phyloP scores from a whole-genome alignment of 78 protist species.

The Creolimax fragrantissima region DNA sequence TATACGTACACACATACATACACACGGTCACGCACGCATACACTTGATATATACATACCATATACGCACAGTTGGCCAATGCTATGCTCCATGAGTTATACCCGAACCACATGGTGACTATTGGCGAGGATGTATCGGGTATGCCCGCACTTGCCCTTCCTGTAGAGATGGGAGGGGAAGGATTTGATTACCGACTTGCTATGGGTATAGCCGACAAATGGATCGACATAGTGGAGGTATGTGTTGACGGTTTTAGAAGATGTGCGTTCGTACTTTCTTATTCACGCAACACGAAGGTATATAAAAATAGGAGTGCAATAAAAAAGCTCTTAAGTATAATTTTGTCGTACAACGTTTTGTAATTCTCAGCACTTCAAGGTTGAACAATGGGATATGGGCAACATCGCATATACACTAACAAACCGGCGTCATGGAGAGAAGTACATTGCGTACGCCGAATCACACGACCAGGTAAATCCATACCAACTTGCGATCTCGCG shows the following conservation, averaged over 20 bases:
- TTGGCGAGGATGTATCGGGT: constrained; percentile 92
- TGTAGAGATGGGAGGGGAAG: constrained; percentile 78
- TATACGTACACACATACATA: too few species aligned
- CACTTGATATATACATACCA: too few species aligned
- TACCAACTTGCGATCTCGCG: too few species aligned
- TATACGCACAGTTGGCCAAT: constrained; percentile 64
- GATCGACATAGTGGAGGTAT: constrained; percentile 85
- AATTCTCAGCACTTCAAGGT: constrained; percentile 53
- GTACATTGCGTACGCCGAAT: constrained; percentile 82
- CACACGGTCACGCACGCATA: too few species aligned
- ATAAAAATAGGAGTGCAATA: too few species aligned
- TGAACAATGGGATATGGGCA: constrained; percentile 81
- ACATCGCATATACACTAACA: constrained; percentile 54
- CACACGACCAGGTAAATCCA: constrained; percentile 86
- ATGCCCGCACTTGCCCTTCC: constrained; percentile 81
- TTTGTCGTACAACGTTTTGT: too few species aligned
- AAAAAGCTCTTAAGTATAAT: too few species aligned
- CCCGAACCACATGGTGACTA: constrained; percentile 44
- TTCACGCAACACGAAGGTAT: too few species aligned
- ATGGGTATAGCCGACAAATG: constrained; percentile 91
- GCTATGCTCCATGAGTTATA: not conserved
- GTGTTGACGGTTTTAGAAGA: too few species aligned
- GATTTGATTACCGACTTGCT: constrained; percentile 81
- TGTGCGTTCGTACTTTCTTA: too few species aligned
- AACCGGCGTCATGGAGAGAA: constrained; percentile 75